Evolutionary conservation across 164 flowering plant genomes (phyloP).

Genomic region (Magnolia officinalis): DNA sequence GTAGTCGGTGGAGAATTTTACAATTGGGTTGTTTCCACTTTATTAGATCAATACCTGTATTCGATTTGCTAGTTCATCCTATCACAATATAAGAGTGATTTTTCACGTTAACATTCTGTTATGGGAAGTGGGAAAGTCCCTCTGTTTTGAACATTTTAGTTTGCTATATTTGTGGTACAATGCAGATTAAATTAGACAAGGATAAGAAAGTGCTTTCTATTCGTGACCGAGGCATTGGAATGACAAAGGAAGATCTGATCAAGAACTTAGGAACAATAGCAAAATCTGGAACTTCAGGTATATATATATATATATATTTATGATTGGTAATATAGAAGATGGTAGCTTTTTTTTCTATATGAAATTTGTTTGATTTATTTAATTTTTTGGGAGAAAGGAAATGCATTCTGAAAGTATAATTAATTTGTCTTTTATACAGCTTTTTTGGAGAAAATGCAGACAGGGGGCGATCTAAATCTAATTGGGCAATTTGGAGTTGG

Average conservation of each 20-base stretch:
- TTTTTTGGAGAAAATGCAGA: conserved; percentile 92
- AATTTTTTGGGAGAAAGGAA: not conserved
- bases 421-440: conserved; percentile 42
- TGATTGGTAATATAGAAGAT: not conserved
- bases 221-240: conserved; percentile 94
- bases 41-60: no score
- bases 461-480: conserved; percentile 89
- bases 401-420: not conserved
- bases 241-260: conserved; percentile 97
- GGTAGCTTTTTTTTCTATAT: no score
- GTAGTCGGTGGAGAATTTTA: no score
- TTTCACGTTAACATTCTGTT: no score
- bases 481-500: conserved; percentile 99
- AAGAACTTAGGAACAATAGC: conserved; percentile 99
- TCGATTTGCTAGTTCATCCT: no score
- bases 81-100: no score
- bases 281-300: conserved; percentile 98
- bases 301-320: not conserved
- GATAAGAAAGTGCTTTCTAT: conserved; percentile 86
- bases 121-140: not conserved
- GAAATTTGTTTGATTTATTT: not conserved
- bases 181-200: conserved; percentile 94
- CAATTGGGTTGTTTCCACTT: no score
- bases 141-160: not conserved
- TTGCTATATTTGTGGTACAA: not conserved